Evolutionary conservation across 2,329 filamentous ascomycete genomes (phyloP), one percentile per base, ranked within the genome.

Genomic region (Verticillium alfalfae): DNA sequence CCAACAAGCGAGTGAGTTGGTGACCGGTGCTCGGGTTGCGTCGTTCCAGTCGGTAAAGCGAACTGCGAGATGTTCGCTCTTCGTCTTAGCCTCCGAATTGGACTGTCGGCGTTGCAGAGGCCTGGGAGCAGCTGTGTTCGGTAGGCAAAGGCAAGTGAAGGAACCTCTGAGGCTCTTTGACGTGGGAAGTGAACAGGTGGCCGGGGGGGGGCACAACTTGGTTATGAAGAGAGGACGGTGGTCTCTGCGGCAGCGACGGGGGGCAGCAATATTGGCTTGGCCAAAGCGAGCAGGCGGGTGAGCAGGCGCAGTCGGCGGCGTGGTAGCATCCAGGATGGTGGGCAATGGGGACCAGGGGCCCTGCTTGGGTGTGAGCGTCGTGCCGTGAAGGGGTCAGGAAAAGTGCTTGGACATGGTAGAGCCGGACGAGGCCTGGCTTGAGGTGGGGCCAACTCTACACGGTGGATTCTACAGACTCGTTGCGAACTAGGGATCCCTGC

Each of bases 171-270:
- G 45, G 45, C 45, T 52, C 45, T 52, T 52, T 31, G 36, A 13
- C 37, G 10, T 22, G 26, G 38, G 26, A n/a, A 15, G 57, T 15
- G 26, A n/a, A 31, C 26, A 31, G 15, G 38, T 6, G 15, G 57
- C 36, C 36, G 39, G 57, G 57, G 39, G 57, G 57, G 38, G 56
- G 56, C 56, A 58, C 13, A 49, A 58, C 57, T 58, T 39, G 57
- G 39, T 58, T 58, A 49, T 58, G 57, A 58, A 34, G 57, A 41
- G 12, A 45, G 15, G 15, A 49, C 39, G 31, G 7, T 37, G 57
- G 38, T 34, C 39, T 41, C 38, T 13, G 39, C 57, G 41, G 38
- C 39, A 16, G 38, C 38, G 39, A 34, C 31, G 37, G 38, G 38
- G 22, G 57, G 56, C n/a, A 41, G 41, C 38, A 39, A 34, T 31